A percentile compares a stretch with the other conserved stretches of the same genome.
These are phyloP conservation scores for Teunomyces tritomae DNA, from an alignment of 805 yeast species.

Conservation along the genomic window DNA sequence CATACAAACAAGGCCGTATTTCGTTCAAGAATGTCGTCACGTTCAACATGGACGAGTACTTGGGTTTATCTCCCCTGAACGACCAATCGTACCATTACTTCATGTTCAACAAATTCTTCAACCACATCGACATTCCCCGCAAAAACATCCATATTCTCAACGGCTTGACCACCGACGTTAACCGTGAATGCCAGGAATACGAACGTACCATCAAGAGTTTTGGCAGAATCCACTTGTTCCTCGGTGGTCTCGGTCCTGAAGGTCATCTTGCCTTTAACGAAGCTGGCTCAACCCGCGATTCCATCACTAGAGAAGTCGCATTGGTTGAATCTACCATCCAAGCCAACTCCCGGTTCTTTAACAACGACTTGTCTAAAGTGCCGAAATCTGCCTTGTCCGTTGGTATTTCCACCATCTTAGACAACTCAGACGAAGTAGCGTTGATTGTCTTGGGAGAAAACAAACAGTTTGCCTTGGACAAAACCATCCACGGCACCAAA, in stretches of 20 bases:
- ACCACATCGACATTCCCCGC: slow-evolving; percentile 52
- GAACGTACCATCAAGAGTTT: slow-evolving; percentile 46
- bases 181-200: slow-evolving; percentile 46
- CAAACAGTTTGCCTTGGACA: slow-evolving; percentile 46
- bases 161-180: slow-evolving; percentile 47
- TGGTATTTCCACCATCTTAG: slow-evolving; percentile 57
- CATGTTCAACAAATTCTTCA: slow-evolving; percentile 55
- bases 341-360: slow-evolving; percentile 55
- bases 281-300: slow-evolving; percentile 47
- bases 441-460: slow-evolving; percentile 50
- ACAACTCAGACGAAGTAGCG: slow-evolving; percentile 51
- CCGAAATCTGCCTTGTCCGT: slow-evolving; percentile 53
- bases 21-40: slow-evolving; percentile 53
- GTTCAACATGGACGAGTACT: slow-evolving; percentile 63
- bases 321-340: slow-evolving; percentile 49
- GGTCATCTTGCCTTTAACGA: slow-evolving; percentile 64
- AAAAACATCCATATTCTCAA: slow-evolving; percentile 53
- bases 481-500: slow-evolving; percentile 39
- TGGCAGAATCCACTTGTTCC: slow-evolving; percentile 52
- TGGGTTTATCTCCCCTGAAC: slow-evolving; percentile 46
- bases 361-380: slow-evolving; percentile 43
- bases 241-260: slow-evolving; percentile 61
- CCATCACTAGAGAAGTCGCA: slow-evolving; percentile 45
- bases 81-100: slow-evolving; percentile 56
- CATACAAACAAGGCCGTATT: slow-evolving; percentile 40